Evolutionary conservation across 116 monocot genomes (phyloP).

Genomic region (Dioscorea cayenensis): DNA sequence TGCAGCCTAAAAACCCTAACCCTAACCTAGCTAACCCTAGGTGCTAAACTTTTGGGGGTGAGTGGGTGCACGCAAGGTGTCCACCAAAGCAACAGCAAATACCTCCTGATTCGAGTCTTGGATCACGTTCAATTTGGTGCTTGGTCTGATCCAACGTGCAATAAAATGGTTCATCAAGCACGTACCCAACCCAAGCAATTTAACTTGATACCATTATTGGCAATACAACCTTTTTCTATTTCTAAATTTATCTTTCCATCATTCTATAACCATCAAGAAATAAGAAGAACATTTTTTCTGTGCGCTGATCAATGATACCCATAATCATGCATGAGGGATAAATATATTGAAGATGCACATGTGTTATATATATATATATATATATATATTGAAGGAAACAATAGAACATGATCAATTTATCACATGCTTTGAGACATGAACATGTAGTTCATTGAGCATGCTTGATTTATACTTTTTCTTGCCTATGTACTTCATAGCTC

Average conservation of each 20-base stretch:
- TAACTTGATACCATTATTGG: not conserved
- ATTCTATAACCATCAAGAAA: too few relatives aligned
- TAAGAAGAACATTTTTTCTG: too few relatives aligned
- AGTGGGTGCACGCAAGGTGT: constrained; percentile 8
- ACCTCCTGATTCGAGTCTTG: not conserved
- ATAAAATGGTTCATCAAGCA: not conserved
- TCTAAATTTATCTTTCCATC: too few relatives aligned
- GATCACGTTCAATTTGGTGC: not conserved
- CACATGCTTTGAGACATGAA: not conserved
- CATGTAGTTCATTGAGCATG: not conserved
- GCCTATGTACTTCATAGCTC: too few relatives aligned
- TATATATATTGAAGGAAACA: not conserved
- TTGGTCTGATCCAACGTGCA: not conserved
- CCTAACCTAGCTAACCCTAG: not conserved
- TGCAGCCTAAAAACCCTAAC: not conserved
- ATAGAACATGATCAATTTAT: not conserved
- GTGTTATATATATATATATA: too few relatives aligned
- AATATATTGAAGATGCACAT: not conserved
- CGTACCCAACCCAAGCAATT: not conserved
- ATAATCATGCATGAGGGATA: not conserved
- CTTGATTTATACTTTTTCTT: too few relatives aligned
- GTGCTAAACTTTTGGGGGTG: not conserved
- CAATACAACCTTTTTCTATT: not conserved
- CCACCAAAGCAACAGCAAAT: constrained; percentile 1
- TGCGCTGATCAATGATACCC: too few relatives aligned